Evolutionary conservation across 1,284 basidiomycete genomes (phyloP).

Genomic region (Ustilago tritici): DNA sequence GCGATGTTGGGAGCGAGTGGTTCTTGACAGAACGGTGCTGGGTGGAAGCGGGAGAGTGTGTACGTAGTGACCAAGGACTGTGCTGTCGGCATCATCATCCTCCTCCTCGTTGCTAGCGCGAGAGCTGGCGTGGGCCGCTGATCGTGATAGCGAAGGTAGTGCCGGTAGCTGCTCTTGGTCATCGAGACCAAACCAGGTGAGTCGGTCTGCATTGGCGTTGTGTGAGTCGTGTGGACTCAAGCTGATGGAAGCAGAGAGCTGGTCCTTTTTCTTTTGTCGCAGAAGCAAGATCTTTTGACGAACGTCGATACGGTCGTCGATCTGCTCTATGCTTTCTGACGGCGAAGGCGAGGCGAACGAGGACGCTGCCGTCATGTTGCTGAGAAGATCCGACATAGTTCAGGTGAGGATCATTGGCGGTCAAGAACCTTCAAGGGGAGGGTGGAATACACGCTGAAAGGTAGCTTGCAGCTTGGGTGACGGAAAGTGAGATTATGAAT

Average conservation of each 20-base stretch:
- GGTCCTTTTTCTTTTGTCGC: constrained; percentile 24
- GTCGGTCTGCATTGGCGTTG: constrained; percentile 8
- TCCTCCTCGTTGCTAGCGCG: constrained; percentile 24
- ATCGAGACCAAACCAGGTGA: constrained; percentile 33
- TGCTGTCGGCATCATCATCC: constrained; percentile 44
- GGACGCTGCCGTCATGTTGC: neutral
- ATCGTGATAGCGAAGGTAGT: neutral
- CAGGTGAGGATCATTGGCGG: neutral
- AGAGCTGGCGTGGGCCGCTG: neutral
- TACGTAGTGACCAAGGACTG: constrained; percentile 29
- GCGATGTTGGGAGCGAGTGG: neutral
- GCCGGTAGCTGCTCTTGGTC: neutral
- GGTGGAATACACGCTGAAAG: neutral
- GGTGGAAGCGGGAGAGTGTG: constrained; percentile 25
- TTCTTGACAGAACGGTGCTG: neutral
- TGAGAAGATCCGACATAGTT: neutral
- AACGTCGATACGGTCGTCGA: constrained; percentile 10
- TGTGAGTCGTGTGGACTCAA: neutral
- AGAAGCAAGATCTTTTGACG: constrained; percentile 13
- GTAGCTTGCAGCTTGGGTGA: neutral
- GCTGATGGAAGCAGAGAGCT: constrained; percentile 2
- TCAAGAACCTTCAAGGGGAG: neutral
- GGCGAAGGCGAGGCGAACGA: neutral
- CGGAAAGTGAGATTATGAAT: neutral
- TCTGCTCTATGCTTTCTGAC: neutral